Base-by-base conservation (phyloP, 345 rosid species). In the Gossypium sturtianum region DNA sequence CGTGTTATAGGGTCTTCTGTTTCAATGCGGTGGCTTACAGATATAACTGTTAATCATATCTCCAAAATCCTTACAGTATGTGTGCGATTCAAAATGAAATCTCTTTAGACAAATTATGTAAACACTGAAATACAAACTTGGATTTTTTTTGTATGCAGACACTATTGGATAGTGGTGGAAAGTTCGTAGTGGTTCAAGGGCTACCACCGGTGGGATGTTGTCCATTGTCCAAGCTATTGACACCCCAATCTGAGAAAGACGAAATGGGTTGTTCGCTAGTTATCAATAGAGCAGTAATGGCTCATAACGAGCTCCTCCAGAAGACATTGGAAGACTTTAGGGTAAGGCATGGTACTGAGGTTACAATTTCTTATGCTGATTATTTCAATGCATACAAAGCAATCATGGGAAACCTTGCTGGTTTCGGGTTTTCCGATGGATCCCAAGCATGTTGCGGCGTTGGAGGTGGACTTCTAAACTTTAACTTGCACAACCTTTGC, bases 361-460 rank as follows among this genome's bases (percentile, higher is more conserved):
- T 73, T 27, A 25, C 44, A 23, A 66, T 87, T 29, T 17, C 75
- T 38, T 83, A 77, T 59, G 88, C 90, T 0, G 87, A 85, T 65
- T 61, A 75, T 19, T 65, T 43, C 70, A 65, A 65, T 5, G 51
- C 70, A 43, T 65, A n/a, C 27, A 65, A 65, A 43, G 44, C 51
- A 19, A 65, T 65, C 70, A 6, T 19, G 70, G 70, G 77, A 10
- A 70, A 77, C 63, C 69, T 49, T 4, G 25, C 52, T 12, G 12
- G 61, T 17, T 85, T 12, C 72, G 38, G 79, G 2, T 80, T 87
- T 47, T 41, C 38, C 5, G 83, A 85, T n/a, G 80, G 83, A 51
- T 82, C 76, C 74, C 74, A 78, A 78, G 78, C 87, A 3, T 85
- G 90, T 52, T 87, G 86, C 11, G 88, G 90, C 16, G 56, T 41